Conservation (phyloP, 305 asterid genomes). For the Fraxinus floribunda region DNA sequence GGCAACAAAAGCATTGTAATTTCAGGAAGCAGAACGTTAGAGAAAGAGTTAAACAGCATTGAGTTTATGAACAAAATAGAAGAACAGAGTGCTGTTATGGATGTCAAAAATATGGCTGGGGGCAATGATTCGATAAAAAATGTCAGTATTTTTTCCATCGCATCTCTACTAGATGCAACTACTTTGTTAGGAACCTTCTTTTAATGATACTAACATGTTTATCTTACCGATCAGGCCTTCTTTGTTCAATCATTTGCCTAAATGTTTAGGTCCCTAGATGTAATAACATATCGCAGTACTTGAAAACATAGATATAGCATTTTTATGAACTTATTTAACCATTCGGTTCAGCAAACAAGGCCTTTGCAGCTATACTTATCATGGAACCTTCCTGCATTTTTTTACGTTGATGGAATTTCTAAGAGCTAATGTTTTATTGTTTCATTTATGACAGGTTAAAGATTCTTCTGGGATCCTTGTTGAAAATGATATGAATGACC, state of each 20-base stretch:
- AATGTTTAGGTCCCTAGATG: constrained; percentile 9
- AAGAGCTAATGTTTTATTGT: constrained; percentile 11
- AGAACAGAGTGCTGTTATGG: constrained; percentile 32
- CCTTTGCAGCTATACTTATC: not conserved
- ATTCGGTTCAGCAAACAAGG: not conserved
- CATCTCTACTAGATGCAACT: constrained; percentile 2
- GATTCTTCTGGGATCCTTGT: constrained; percentile 55
- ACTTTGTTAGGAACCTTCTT: not conserved
- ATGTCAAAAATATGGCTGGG: constrained; percentile 29
- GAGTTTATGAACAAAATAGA: constrained; percentile 28
- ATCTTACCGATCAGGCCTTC: not conserved
- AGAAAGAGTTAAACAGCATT: constrained; percentile 25
- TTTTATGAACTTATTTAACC: not conserved
- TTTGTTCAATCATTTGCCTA: not conserved
- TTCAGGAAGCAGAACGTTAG: constrained; percentile 36
- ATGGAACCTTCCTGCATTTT: constrained; percentile 1
- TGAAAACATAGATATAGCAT: not conserved
- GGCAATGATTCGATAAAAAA: constrained; percentile 35
- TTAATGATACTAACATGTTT: not conserved
- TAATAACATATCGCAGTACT: not conserved
- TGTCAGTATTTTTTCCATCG: constrained; percentile 41
- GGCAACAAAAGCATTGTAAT: constrained; percentile 28
- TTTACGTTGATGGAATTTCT: not conserved
- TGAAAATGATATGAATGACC: constrained; percentile 58
- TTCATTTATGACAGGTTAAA: constrained; percentile 44